Base-by-base conservation (phyloP, 495 filamentous ascomycete species). In the Bacidia rubella region DNA sequence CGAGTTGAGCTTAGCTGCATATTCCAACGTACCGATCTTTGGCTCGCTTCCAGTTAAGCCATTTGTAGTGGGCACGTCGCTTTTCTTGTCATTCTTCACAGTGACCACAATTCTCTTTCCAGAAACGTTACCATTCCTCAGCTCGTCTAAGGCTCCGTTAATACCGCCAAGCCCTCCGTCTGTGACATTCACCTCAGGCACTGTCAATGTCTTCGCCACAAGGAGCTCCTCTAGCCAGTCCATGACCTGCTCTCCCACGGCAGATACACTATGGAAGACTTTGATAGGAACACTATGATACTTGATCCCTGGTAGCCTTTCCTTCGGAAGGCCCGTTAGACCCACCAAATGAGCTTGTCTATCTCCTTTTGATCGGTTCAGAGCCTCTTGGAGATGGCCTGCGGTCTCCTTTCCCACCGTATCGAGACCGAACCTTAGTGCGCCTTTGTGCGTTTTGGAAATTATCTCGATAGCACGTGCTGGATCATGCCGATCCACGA, bases 211-310 rank as follows among this genome's bases (percentile, higher is more conserved):
- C 0, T 66, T 66, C 2, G 67, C 59, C 21, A 70, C 66, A 41
- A 85, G 56, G 43, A 86, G 60, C 29, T 65, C 62, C 60, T 85
- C 81, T 54, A 82, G 60, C 81, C 81, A 86, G 17, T 57, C 55
- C 3, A 78, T 74, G 59, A 81, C 59, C 5, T 61, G 62, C 46
- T 77, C 74, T 1, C 82, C 81, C 0, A 84, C 69, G 2, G 65
- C 63, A 0, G 75, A 70, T 2, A 76, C 72, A 47, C 74, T 70
- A 56, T 86, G 82, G 57, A 84, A 86, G 22, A 82, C 54, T 62
- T 85, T 86, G 48, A 86, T 82, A 0, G 81, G 82, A 20, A 85
- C 76, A 3, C 70, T 78, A 52, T 86, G 80, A 45, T 73, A 69
- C 20, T 60, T 60, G 17, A 82, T 70, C 10, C 71, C 69, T 0